A percentile compares a stretch with the other conserved stretches of the same genome.
These are phyloP conservation scores for Gossypium sturtianum DNA, from an alignment of 345 rosid genomes.

Conservation along the genomic window DNA sequence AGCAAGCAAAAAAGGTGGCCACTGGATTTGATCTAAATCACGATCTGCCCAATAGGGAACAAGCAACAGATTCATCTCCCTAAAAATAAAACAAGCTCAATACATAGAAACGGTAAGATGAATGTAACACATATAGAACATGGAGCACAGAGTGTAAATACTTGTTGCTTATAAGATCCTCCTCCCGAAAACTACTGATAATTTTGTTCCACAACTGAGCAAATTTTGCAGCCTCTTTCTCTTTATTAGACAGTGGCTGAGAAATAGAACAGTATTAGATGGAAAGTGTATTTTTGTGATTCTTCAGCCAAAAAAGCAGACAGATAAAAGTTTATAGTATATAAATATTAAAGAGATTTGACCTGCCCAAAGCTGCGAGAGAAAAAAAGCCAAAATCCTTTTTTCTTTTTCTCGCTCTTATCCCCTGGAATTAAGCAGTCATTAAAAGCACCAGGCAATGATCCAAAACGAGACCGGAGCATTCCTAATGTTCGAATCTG, in stretches of 20 bases:
- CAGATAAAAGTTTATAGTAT: background rate
- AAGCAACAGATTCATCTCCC: conserved; percentile 97
- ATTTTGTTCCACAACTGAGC: conserved; percentile 99
- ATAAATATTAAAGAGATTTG: conserved; percentile 6
- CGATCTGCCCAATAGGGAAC: conserved; percentile 99
- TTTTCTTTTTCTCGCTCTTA: conserved; percentile 54
- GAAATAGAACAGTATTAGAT: conserved; percentile 6
- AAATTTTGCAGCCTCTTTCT: conserved; percentile 84
- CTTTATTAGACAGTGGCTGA: conserved; percentile 59
- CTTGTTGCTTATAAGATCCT: conserved; percentile 87
- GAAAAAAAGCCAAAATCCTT: conserved; percentile 61
- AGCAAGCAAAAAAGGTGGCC: conserved; percentile 98
- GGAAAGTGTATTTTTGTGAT: background rate
- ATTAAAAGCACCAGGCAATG: conserved; percentile 91
- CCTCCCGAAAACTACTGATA: conserved; percentile 92
- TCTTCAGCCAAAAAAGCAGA: background rate
- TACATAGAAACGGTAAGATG: background rate
- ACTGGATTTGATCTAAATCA: conserved; percentile 77
- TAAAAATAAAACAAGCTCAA: conserved; percentile 28
- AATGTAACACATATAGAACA: background rate
- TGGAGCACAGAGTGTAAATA: conserved; percentile 16
- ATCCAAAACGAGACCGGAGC: conserved; percentile 92
- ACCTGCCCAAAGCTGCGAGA: conserved; percentile 58
- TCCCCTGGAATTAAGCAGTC: conserved; percentile 73
- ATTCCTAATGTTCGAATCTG: conserved; percentile 98